phyloP scores from a whole-genome alignment of 257 asterid genomes.

The Scutellaria galericulata region DNA sequence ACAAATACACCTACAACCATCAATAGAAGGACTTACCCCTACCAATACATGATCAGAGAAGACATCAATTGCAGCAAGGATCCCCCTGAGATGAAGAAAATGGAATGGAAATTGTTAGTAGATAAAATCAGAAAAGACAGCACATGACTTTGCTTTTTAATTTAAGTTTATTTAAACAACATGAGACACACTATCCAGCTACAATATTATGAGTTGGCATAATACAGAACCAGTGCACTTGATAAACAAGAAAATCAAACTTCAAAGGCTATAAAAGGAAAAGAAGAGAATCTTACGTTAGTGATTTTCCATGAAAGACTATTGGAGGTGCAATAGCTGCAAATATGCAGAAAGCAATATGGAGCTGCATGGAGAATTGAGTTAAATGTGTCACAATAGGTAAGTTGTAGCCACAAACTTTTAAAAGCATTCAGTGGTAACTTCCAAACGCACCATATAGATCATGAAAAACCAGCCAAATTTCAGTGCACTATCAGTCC shows the following conservation, averaged over 20 bases:
- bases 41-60: slow-evolving; percentile 78
- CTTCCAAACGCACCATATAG: slow-evolving; percentile 66
- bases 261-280: neutral
- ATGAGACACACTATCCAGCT: no score
- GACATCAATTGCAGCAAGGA: slow-evolving; percentile 95
- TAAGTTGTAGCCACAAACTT: neutral
- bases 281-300: slow-evolving; percentile 63
- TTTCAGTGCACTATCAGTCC: slow-evolving; percentile 95
- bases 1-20: no score
- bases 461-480: slow-evolving; percentile 93
- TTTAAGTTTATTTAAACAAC: no score
- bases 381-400: slow-evolving; percentile 26
- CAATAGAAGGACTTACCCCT: slow-evolving; percentile 73
- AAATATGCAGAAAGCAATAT: slow-evolving; percentile 88
- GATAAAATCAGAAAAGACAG: neutral
- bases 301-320: slow-evolving; percentile 80
- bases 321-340: slow-evolving; percentile 99
- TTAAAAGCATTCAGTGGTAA: neutral
- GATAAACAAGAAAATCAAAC: neutral
- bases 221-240: no score
- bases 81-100: slow-evolving; percentile 65
- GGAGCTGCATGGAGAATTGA: slow-evolving; percentile 66
- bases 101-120: slow-evolving; percentile 17
- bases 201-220: no score
- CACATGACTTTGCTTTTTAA: no score